These are phyloP conservation scores for Withania somnifera DNA, from an alignment of 305 asterid genomes.

Conservation along the genomic window DNA sequence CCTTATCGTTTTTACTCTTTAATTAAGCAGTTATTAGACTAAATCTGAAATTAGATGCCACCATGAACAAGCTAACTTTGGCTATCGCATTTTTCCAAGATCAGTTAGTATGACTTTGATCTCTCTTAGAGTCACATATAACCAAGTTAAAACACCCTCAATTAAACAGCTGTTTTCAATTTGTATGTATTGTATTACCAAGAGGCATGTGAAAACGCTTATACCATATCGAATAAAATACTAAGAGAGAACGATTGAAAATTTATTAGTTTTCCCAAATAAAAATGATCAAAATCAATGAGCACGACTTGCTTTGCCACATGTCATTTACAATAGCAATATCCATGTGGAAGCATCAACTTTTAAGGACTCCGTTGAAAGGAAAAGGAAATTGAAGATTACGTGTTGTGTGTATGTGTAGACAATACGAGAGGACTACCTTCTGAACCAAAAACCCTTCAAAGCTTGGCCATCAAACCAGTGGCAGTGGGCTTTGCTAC, in stretches of 20 bases:
- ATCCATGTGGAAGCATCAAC: neutral
- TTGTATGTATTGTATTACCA: neutral
- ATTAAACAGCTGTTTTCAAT: neutral
- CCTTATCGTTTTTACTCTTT: neutral
- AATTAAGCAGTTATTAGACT: neutral
- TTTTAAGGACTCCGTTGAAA: neutral
- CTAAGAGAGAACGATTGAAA: neutral
- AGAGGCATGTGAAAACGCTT: neutral
- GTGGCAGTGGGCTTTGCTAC: constrained; percentile 36
- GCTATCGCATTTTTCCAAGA: neutral
- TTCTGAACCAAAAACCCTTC: constrained; percentile 8
- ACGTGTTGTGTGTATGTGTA: neutral
- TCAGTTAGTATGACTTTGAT: neutral
- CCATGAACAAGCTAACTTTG: neutral
- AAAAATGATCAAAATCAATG: neutral
- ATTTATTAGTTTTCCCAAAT: neutral
- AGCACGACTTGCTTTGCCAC: neutral
- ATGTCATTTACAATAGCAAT: neutral
- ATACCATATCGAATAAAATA: too few species aligned
- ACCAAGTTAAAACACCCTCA: neutral
- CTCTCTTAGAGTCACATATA: neutral
- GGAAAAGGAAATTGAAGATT: neutral
- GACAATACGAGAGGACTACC: neutral
- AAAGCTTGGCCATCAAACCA: constrained; percentile 58
- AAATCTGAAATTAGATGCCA: neutral